Evolutionary conservation across 2,329 filamentous ascomycete genomes (phyloP), one percentile per base, ranked within the genome.

Genomic region (Tolypocladium inflatum): DNA sequence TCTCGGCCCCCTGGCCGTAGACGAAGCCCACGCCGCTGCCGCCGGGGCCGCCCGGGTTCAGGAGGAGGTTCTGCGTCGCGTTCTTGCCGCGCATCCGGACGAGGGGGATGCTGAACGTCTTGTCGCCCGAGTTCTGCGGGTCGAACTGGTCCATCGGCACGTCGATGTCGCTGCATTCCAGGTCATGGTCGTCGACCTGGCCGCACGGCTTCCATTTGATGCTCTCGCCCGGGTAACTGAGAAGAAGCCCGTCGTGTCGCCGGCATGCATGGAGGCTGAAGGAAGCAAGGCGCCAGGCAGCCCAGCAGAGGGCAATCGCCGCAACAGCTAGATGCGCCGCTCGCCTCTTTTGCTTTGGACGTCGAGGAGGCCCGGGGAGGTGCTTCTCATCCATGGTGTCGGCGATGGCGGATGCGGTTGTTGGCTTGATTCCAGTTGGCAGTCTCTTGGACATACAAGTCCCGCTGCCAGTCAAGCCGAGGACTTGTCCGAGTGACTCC

Each of bases 11-110:
- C 6, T 62, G 58, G 11, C 68, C 63, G 43, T 71, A 65, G 1
- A 79, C 50, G 42, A 74, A 71, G 2, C 67, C 63, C 15, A 74
- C 62, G 2, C 78, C 78, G 48, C 74, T 74, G 10, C 65, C 76
- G 8, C 78, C 79, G 0, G 79, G 78, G 0, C 79, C 78, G 48
- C 78, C 78, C 0, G 77, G 76, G 60, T 80, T 80, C 17, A 79
- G 64, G 0, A 80, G 63, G 21, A 80, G 63, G 54, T 76, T 77
- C 52, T 71, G 67, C 15, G 72, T 76, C 13, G 74, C 73, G n/a
- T 75, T 71, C 38, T 67, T 68, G 23, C 73, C 75, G 26, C 77
- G 72, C 58, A 78, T 58, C n/a, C 78, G 74, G 19, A 78, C 69
- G 3, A 80, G 64, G 5, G 78, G 74, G 52, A 80, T 69, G 48